Conservation (phyloP, 2,329 filamentous ascomycete species). For the Fusarium brevicatenulatum region DNA sequence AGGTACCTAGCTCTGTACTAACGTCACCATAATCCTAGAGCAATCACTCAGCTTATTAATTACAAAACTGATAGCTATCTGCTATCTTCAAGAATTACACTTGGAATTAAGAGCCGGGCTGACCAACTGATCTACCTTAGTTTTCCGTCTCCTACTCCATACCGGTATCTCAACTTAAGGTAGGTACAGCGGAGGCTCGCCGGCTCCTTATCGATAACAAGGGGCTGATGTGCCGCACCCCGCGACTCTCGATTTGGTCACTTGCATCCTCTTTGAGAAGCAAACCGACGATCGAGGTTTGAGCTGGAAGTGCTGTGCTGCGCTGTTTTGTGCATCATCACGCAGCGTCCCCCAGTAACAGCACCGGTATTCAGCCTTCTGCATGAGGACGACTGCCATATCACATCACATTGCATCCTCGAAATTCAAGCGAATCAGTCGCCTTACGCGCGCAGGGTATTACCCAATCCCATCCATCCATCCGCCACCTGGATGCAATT, state of each 20-base stretch:
- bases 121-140: background rate
- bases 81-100: background rate
- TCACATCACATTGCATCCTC: slow-evolving; percentile 2
- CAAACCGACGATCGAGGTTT: slow-evolving; percentile 4
- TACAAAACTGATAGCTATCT: background rate
- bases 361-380: slow-evolving; percentile 2
- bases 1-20: background rate
- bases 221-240: slow-evolving; percentile 19
- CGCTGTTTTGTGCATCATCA: slow-evolving; percentile 15
- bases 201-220: slow-evolving; percentile 34
- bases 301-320: background rate
- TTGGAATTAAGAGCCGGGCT: background rate
- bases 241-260: slow-evolving; percentile 28
- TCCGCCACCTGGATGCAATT: slow-evolving; percentile 18
- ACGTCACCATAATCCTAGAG: too few species aligned
- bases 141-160: background rate
- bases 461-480: background rate
- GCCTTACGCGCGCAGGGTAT: background rate
- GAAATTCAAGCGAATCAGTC: background rate
- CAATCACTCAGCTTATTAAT: background rate
- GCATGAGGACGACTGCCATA: slow-evolving; percentile 2
- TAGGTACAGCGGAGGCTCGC: background rate
- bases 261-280: slow-evolving; percentile 20
- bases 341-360: background rate
- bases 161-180: background rate